phyloP scores from a whole-genome alignment of 345 rosid genomes.

The Camelina laxa region DNA sequence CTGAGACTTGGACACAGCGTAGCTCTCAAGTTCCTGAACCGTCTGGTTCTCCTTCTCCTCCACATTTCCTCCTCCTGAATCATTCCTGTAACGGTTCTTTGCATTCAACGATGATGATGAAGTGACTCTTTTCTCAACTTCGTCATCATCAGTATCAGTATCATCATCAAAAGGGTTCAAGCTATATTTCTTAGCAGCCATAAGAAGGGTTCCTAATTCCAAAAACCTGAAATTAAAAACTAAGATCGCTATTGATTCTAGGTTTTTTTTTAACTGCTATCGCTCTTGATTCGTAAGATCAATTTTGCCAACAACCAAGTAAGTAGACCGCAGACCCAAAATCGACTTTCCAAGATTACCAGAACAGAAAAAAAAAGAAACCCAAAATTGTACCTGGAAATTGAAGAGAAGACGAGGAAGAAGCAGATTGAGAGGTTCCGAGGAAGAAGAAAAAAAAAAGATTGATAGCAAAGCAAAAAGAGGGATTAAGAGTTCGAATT shows the following conservation, averaged over 20 bases:
- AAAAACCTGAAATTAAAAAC: conserved; percentile 18
- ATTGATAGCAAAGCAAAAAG: neutral
- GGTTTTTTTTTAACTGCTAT: no score
- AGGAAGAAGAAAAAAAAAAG: neutral
- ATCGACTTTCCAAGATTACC: neutral
- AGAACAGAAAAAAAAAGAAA: neutral
- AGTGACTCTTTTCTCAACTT: conserved; percentile 46
- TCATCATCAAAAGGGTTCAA: conserved; percentile 59
- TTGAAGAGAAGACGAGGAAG: neutral
- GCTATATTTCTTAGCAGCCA: conserved; percentile 37
- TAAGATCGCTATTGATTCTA: conserved; percentile 10
- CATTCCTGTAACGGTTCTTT: conserved; percentile 60
- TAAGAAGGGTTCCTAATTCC: conserved; percentile 48
- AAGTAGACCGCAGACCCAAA: conserved; percentile 2
- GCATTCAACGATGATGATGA: conserved; percentile 45
- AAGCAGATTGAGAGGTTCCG: neutral
- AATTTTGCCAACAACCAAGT: neutral
- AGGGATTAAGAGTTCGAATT: conserved; percentile 25
- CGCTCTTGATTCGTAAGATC: conserved; percentile 15
- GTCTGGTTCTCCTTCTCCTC: conserved; percentile 86
- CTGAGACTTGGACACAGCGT: conserved; percentile 81
- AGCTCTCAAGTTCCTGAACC: conserved; percentile 79
- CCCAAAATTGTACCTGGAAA: neutral
- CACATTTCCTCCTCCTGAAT: conserved; percentile 60
- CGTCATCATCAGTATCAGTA: conserved; percentile 1